Evolutionary conservation across 2,329 filamentous ascomycete genomes (phyloP), one percentile per base, ranked within the genome.

Genomic region (Cladosporium sp.): DNA sequence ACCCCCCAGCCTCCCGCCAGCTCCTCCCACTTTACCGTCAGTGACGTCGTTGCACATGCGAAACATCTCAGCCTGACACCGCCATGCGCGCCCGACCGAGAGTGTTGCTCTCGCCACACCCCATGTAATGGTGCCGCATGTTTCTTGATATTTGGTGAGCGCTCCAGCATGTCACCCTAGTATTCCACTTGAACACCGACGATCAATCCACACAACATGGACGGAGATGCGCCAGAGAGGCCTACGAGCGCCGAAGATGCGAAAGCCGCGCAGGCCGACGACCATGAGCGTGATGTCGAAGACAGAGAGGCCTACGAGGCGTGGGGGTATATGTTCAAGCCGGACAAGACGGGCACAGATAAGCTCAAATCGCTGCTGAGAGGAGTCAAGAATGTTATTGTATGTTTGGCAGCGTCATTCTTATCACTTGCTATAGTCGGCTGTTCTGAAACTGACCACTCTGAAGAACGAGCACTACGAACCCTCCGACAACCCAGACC

Each of bases 291-390:
- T 25, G 61, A 61, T 6, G 64, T 66, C 1, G 70, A 70, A 36
- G 59, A 70, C 44, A 64, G 66, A 56, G 78, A 80, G 66, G 77
- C 78, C 5, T 71, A 70, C 53, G 71, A 80, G 60, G 79, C 78
- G 62, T 80, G 78, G 78, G 77, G 76, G 12, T 79, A 78, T 61
- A 66, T 80, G 36, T 76, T 80, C 68, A 75, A 77, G 65, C 65
- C 70, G n/a, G 77, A 80, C 71, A 80, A 79, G 65, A 78, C 76
- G 55, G 78, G 77, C 32, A 79, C 76, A 3, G 72, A 76, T 22
- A 70, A 71, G 62, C 69, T 80, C 40, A 75, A 80, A 64, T 68
- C 72, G 25, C 63, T 80, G 53, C 69, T 80, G 25, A 69, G 71
- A 57, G 78, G 77, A 20, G 71, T 80, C 56, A 77, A 78, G 52